Evolutionary conservation across 768 basidiomycete species (phyloP), one percentile per base, ranked within the genome.

Genomic region (Pleurotus ostreatus): DNA sequence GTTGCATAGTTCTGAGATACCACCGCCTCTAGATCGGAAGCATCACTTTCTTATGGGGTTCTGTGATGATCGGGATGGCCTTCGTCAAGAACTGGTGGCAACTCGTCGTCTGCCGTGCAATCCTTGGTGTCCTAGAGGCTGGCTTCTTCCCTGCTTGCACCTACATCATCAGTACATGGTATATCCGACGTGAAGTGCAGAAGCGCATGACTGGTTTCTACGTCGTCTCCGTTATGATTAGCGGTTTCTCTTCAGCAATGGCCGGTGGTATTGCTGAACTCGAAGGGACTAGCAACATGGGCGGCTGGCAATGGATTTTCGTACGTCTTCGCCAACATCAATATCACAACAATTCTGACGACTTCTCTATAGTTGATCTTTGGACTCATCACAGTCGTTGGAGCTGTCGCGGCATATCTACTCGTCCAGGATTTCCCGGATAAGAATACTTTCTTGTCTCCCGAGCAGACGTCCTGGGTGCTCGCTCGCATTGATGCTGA

Each of bases 261-360:
- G 66, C 64, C 5, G 51, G 51, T 3, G 51, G 38, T 41, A 23
- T 58, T 64, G 37, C 56, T 71, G 25, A 62, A 60, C 12, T 70
- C 66, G 15, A 62, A 60, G 37, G 68, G 13, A 37, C 41, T 7
- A 37, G 59, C 20, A 66, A 63, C 12, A 57, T 72, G 22, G 60
- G 65, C 22, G 71, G 71, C 15, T 73, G 73, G 71, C 64, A 63
- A 25, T 73, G 72, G 72, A 73, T 75, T 37, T 72, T 75, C 59
- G 57, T 73, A 18, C 53, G 70, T 47, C 34, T 46, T 48, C 15
- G 22, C 30, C 20, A 20, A 2, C 20, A 20, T 20, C 12, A 12
- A 16, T 20, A n/a, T 49, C 5, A 37, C 2, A 7, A 44, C 7
- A 12, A n/a, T 20, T 9, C 39, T 18, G 16, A 53, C 26, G 23